A percentile compares a stretch with the other conserved stretches of the same genome.
Evolutionary conservation across 2,329 filamentous ascomycete genomes (phyloP).

Genomic region (Aspergillus tubingensis): DNA sequence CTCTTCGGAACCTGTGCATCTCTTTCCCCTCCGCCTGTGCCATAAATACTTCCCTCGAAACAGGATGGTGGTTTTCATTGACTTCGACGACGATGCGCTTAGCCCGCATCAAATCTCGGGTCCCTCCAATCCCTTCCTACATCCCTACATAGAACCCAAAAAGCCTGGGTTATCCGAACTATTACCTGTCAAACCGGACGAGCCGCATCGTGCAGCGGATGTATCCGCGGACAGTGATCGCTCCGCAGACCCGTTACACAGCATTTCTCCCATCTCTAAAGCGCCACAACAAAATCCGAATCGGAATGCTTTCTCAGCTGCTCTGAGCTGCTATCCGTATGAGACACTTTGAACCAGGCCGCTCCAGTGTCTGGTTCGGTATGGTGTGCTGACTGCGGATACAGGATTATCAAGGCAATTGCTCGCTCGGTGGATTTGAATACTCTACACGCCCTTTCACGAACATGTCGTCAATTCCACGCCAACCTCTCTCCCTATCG

Average conservation of each 20-base stretch:
- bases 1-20: conserved; percentile 8
- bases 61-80: conserved; percentile 53
- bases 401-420: conserved; percentile 74
- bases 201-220: conserved; percentile 16
- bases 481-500: conserved; percentile 77
- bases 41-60: conserved; percentile 10
- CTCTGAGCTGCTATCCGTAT: conserved; percentile 53
- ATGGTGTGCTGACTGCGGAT: conserved; percentile 20
- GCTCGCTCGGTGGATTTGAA: conserved; percentile 81
- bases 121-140: conserved; percentile 17
- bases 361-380: conserved; percentile 13
- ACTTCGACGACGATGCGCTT: conserved; percentile 44
- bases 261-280: background rate
- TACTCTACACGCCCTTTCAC: conserved; percentile 78
- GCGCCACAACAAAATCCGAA: conserved; percentile 24
- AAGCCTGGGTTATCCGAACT: conserved; percentile 27
- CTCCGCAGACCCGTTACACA: conserved; percentile 7
- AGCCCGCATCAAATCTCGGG: conserved; percentile 26
- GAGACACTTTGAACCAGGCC: conserved; percentile 23
- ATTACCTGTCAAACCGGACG: conserved; percentile 14
- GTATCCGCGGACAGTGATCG: conserved; percentile 13
- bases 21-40: background rate
- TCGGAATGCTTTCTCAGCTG: conserved; percentile 43
- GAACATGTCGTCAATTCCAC: conserved; percentile 78
- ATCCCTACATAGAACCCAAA: conserved; percentile 22